A percentile compares a stretch with the other conserved stretches of the same genome.
Evolutionary conservation across 495 filamentous ascomycete genomes (phyloP).

Genomic region (Tuber indicum): DNA sequence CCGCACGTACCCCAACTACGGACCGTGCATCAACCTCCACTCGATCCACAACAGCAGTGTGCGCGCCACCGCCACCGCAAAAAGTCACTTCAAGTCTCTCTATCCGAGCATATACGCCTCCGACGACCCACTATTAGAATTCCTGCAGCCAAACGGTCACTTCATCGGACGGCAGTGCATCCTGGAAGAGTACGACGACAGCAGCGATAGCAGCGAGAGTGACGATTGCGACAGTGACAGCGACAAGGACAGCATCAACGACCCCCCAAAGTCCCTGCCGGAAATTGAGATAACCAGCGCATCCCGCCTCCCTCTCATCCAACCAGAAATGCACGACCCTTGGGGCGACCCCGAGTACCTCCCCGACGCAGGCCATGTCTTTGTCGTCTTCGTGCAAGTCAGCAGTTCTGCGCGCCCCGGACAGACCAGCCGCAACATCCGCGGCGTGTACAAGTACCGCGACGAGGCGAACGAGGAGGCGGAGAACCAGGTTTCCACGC

Average conservation of each 20-base stretch:
- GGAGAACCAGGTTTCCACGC: background rate
- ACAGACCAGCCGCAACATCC: background rate
- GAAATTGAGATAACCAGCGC: background rate
- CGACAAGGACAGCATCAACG: background rate
- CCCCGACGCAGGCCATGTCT: background rate
- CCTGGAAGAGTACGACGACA: background rate
- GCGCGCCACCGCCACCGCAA: background rate
- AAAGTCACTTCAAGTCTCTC: background rate
- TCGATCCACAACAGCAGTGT: background rate
- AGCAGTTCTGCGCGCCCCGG: background rate
- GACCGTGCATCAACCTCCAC: background rate
- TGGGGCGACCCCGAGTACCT: background rate
- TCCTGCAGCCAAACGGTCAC: background rate
- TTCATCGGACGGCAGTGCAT: background rate
- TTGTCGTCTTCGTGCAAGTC: background rate
- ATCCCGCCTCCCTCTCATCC: background rate
- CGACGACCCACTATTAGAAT: background rate
- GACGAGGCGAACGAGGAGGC: background rate
- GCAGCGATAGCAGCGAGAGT: background rate
- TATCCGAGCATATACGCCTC: background rate
- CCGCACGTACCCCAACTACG: background rate
- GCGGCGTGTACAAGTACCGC: background rate
- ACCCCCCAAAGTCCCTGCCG: background rate
- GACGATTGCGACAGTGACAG: background rate
- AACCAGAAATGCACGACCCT: background rate